Base-by-base conservation (phyloP, 768 basidiomycete genomes). In the Lyophyllum shimeji region DNA sequence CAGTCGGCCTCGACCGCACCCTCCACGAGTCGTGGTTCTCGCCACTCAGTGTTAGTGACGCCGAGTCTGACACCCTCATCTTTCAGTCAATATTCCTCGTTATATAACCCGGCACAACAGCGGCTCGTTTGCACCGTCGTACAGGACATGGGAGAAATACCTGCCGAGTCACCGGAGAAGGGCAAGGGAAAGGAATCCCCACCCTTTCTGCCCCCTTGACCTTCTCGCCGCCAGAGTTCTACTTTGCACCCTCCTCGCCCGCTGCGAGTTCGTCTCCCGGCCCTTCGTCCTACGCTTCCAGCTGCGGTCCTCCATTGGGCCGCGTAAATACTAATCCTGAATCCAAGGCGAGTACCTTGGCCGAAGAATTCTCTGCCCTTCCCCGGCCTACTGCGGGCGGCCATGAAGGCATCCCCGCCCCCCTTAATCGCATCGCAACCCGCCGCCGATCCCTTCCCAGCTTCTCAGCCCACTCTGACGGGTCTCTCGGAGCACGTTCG, bases 161-260 rank as follows among this genome's bases (percentile, higher is more conserved):
- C 17, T 20, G 33, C 62, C 57, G 52, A 58, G 53, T 50, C 63
- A 59, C n/a, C 53, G 7, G 64, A 70, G 54, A 81, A 82, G 65
- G 81, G 79, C 25, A 90, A 87, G 72, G 83, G 78, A 63, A 88
- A 81, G 70, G 85, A 76, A 73, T 76, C 65, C 56, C 81, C 86
- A 45, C 84, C 88, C 55, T 75, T 76, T 66, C 76, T 89, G 57
- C 86, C 89, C 86, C 88, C 58, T 74, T 89, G 56, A 72, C 78
- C 29, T 84, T 91, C 63, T 75, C 82, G 49, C 74, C 82, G 27
- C 73, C 86, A 34, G 75, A 76, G 53, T 74, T 88, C 58, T 72
- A 69, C 50, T 81, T 77, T 62, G 67, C 63, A 24, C 65, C 75
- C 48, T 76, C 76, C 71, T 69, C 75, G 29, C 71, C 74, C 23